Conservation (phyloP, 257 asterid genomes). For the Solanum megistacrolobum region DNA sequence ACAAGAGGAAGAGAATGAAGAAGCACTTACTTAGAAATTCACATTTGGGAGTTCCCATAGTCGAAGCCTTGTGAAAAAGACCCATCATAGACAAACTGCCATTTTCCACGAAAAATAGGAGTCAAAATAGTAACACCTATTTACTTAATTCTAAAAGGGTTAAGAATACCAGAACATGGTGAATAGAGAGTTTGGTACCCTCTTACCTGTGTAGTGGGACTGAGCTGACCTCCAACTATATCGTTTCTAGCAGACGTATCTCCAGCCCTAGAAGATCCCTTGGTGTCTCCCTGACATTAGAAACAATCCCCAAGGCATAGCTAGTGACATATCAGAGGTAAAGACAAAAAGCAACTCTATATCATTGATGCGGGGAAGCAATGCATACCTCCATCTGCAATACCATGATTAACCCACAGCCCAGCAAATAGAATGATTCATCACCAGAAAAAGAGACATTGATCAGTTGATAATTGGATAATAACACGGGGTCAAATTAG, state of each 20-base stretch:
- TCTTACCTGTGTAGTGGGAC: constrained; percentile 35
- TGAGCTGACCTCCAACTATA: constrained; percentile 28
- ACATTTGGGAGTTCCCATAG: constrained; percentile 43
- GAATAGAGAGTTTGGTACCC: not conserved
- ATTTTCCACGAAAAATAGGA: not conserved
- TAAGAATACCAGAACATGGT: not conserved
- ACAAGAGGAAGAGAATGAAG: not conserved
- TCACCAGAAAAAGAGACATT: constrained; percentile 3
- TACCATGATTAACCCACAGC: constrained; percentile 9
- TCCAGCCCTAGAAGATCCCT: constrained; percentile 42
- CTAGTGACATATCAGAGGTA: not conserved
- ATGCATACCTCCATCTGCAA: constrained; percentile 52
- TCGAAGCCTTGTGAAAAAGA: constrained; percentile 36
- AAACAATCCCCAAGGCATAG: constrained; percentile 5
- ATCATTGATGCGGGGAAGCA: not conserved
- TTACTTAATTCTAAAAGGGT: not conserved
- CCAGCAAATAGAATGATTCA: not conserved
- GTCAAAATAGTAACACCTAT: not conserved
- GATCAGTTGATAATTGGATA: not conserved
- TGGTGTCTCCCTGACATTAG: constrained; percentile 46
- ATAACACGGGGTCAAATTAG: not conserved
- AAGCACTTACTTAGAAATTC: constrained; percentile 35
- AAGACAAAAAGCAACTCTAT: not conserved
- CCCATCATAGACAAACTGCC: constrained; percentile 52
- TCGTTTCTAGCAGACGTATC: constrained; percentile 33